These are phyloP conservation scores for Hymenoscyphus albidus DNA, from an alignment of 2,329 filamentous ascomycete genomes.

Conservation along the genomic window DNA sequence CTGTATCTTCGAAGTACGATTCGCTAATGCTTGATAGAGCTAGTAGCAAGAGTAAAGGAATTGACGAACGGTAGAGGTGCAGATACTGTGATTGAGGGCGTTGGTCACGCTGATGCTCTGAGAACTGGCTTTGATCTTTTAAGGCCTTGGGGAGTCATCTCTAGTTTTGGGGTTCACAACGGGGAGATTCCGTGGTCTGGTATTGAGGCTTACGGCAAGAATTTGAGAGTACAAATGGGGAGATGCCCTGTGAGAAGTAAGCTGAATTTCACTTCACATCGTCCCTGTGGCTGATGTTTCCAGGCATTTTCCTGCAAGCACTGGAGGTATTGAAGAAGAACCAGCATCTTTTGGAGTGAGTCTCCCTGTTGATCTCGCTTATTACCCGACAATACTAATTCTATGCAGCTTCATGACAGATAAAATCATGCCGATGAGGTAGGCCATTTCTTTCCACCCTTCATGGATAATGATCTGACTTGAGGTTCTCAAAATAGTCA, in stretches of 20 bases:
- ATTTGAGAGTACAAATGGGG: conserved; percentile 68
- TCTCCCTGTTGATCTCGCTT: conserved; percentile 10
- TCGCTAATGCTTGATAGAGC: conserved; percentile 7
- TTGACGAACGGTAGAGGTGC: conserved; percentile 77
- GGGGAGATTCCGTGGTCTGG: conserved; percentile 63
- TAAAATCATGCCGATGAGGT: conserved; percentile 63
- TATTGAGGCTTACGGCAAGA: conserved; percentile 65
- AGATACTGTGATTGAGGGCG: conserved; percentile 78
- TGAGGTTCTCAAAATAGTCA: conserved; percentile 35
- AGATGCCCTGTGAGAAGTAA: conserved; percentile 69
- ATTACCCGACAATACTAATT: conserved; percentile 19
- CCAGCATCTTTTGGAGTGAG: conserved; percentile 63
- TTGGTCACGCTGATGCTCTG: conserved; percentile 65
- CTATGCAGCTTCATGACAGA: conserved; percentile 68
- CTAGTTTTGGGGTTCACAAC: conserved; percentile 74
- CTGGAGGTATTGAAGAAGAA: conserved; percentile 62
- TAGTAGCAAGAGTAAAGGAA: conserved; percentile 67
- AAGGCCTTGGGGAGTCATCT: conserved; percentile 69
- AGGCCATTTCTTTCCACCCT: not conserved
- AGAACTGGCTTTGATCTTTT: conserved; percentile 68
- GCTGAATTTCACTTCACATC: conserved; percentile 57
- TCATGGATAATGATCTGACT: not conserved
- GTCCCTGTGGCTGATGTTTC: conserved; percentile 65
- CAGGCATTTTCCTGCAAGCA: conserved; percentile 58
- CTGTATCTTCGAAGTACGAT: not conserved